These are phyloP conservation scores for Erucastrum elatum DNA, from an alignment of 345 rosid species.

Conservation along the genomic window DNA sequence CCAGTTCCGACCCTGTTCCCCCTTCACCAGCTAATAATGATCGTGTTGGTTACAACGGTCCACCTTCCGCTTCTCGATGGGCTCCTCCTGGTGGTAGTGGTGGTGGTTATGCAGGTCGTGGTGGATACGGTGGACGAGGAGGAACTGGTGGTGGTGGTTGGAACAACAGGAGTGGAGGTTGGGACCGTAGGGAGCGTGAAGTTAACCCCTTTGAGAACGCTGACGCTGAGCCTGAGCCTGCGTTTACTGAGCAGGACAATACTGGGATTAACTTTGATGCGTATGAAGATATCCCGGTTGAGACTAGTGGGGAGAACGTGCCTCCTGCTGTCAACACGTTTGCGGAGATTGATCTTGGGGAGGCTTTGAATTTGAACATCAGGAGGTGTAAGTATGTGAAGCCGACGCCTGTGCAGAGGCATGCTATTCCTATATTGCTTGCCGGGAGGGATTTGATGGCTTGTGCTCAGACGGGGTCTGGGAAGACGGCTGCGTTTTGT, in stretches of 20 bases:
- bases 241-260: slow-evolving; percentile 63
- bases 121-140: slow-evolving; percentile 12
- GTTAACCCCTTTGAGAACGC: slow-evolving; percentile 82
- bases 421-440: slow-evolving; percentile 85
- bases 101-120: slow-evolving; percentile 30
- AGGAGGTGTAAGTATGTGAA: slow-evolving; percentile 92
- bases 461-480: slow-evolving; percentile 99
- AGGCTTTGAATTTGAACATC: slow-evolving; percentile 78
- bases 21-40: slow-evolving; percentile 41
- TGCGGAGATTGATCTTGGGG: slow-evolving; percentile 92
- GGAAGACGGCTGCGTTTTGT: slow-evolving; percentile 98
- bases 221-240: slow-evolving; percentile 50
- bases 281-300: slow-evolving; percentile 95
- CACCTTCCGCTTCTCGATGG: slow-evolving; percentile 62
- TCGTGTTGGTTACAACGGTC: slow-evolving; percentile 49
- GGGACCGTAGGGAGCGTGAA: slow-evolving; percentile 85
- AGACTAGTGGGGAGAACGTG: slow-evolving; percentile 94
- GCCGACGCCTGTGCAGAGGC: slow-evolving; percentile 96
- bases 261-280: slow-evolving; percentile 91
- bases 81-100: slow-evolving; percentile 43
- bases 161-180: slow-evolving; percentile 66
- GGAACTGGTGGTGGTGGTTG: slow-evolving; percentile 58
- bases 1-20: slow-evolving; percentile 37
- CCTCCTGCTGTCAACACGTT: slow-evolving; percentile 89
- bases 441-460: slow-evolving; percentile 96